Base-by-base conservation (phyloP, 1,139 yeast species). In the Geotrichum histeridarum region DNA sequence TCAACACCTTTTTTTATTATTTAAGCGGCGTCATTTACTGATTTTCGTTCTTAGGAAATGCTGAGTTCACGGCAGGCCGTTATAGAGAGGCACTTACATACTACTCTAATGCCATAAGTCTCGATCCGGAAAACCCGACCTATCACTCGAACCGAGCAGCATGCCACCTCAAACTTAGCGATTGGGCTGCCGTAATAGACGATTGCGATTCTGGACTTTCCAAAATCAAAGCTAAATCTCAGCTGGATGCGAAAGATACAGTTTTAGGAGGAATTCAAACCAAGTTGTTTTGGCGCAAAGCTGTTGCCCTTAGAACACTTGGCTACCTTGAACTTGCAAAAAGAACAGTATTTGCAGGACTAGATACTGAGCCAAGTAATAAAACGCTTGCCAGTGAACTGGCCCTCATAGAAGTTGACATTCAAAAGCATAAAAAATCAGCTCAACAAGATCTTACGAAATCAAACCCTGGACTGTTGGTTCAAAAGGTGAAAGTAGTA, bases 101-200 rank as follows among this genome's bases (percentile, higher is more conserved):
- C 9, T 93, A 93, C 68, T 78, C 93, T 1, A 67, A 75, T 60
- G 97, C 97, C 15, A 86, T 90, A 45, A 82, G 76, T 39, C 62
- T 81, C 15, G 84, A 82, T 61, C 75, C 79, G 1, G 64, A 71
- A 3, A 82, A 86, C 63, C 85, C 86, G 2, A 87, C 88, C 12
- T 89, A 83, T 67, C 80, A 80, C 58, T 87, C 96, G 31, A 90
- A 90, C 73, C 80, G 96, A 68, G 96, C 96, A 22, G 96, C 96
- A 69, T 76, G 89, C 45, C 76, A 78, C 59, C 68, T 86, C 51
- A 82, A 84, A 58, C 67, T 83, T 2, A 65, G 71, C 2, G 75
- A 77, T 37, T 84, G 77, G 76, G 63, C 67, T 2, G 69, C 77
- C 27, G 90, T 87, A 0, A 63, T 78, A 1, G 64, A 68, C 15